Evolutionary conservation across 2,329 filamentous ascomycete species (phyloP), one percentile per base, ranked within the genome.

Genomic region (Hymenoscyphus linearis): DNA sequence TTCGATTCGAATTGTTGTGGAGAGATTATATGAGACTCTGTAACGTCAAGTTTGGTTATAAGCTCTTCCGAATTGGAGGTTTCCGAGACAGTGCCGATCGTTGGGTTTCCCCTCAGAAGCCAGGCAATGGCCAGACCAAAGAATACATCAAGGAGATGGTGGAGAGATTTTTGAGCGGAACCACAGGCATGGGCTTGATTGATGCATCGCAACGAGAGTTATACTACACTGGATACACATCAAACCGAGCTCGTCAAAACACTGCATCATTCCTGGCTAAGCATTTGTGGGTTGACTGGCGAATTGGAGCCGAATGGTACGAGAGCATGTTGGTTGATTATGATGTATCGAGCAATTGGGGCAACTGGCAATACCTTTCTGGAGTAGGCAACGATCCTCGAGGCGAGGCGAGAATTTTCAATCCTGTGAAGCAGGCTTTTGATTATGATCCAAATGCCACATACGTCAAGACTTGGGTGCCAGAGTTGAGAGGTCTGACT

Each of bases 11-110:
- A 69, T 77, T 95, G 0, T 74, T 93, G 0, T 91, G 88, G 89
- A 78, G 90, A 47, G 90, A 93, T 69, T 93, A 93, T 69, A 91
- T 93, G 86, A 81, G 88, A 0, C 80, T 93, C 0, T 91, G 87
- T 70, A 86, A 85, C 5, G 80, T 81, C 35, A 93, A 93, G 68
- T 91, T 89, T 64, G 82, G 83, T 0, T 70, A 74, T 16, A 82
- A 82, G 25, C 79, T 93, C 3, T 93, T 91, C 71, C 75, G 77
- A 13, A 74, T 87, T 1, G 78, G 80, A 4, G 90, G 90, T 0
- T 90, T 91, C 66, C 72, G 78, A 26, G 78, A 79, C 52, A 74
- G 77, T 44, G 76, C 76, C 16, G 82, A 63, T 66, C 67, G 47
- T 61, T 72, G 67, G 70, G 50, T 14, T 4, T 56, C 16, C 14